These are phyloP conservation scores for Colletotrichum truncatum DNA, from an alignment of 2,329 filamentous ascomycete genomes.

Conservation along the genomic window DNA sequence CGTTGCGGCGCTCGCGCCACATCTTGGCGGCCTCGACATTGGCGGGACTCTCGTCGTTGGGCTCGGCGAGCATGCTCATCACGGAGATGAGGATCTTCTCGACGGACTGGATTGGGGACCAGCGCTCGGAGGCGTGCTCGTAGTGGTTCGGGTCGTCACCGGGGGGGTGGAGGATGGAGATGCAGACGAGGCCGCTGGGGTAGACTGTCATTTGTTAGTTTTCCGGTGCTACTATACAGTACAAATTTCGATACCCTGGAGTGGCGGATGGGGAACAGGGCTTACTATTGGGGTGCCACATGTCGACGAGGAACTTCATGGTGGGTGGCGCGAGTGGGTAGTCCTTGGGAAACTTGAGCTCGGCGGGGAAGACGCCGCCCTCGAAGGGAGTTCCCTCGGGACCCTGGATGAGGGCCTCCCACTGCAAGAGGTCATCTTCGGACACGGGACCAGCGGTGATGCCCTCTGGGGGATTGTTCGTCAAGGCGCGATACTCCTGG, in stretches of 20 bases:
- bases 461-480: slow-evolving; percentile 94
- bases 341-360: slow-evolving; percentile 93
- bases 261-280: not conserved
- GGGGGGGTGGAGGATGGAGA: slow-evolving; percentile 96
- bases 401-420: slow-evolving; percentile 96
- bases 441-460: slow-evolving; percentile 93
- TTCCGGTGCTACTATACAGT: too few relatives aligned
- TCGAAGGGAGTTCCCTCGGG: slow-evolving; percentile 96
- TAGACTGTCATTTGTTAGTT: slow-evolving; percentile 70
- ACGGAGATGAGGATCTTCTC: slow-evolving; percentile 97
- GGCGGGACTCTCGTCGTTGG: slow-evolving; percentile 95
- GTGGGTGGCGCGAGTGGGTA: slow-evolving; percentile 96
- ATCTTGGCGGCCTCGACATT: slow-evolving; percentile 97
- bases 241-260: too few relatives aligned
- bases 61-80: slow-evolving; percentile 98
- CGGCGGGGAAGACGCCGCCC: slow-evolving; percentile 93
- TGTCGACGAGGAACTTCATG: slow-evolving; percentile 93
- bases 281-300: slow-evolving; percentile 96
- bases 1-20: slow-evolving; percentile 85
- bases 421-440: slow-evolving; percentile 94
- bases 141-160: slow-evolving; percentile 99
- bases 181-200: slow-evolving; percentile 90
- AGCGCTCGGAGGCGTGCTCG: slow-evolving; percentile 93
- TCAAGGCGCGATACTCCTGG: slow-evolving; percentile 94
- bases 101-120: slow-evolving; percentile 96